These are phyloP conservation scores for Macadamia tetraphylla DNA, from an alignment of 164 flowering plant species.

Conservation along the genomic window DNA sequence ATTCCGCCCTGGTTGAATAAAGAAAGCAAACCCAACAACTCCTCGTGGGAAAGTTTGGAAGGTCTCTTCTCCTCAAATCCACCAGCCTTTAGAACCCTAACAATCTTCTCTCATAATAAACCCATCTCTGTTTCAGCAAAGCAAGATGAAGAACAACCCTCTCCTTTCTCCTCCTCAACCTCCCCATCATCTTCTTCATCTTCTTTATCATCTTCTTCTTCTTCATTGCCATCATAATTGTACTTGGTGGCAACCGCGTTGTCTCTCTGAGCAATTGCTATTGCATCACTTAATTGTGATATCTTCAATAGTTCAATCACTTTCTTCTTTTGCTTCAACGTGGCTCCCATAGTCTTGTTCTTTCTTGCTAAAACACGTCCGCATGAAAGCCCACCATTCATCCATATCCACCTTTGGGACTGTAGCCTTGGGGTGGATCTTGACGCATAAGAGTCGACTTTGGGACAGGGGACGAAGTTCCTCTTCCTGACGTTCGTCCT, in stretches of 20 bases:
- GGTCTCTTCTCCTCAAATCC: slow-evolving; percentile 80
- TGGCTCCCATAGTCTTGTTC: slow-evolving; percentile 88
- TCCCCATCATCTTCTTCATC: slow-evolving; percentile 19
- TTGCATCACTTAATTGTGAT: slow-evolving; percentile 15
- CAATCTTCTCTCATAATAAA: slow-evolving; percentile 54
- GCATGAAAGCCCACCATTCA: slow-evolving; percentile 86
- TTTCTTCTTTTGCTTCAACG: slow-evolving; percentile 86
- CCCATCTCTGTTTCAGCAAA: slow-evolving; percentile 21
- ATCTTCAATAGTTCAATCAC: slow-evolving; percentile 47
- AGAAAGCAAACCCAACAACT: slow-evolving; percentile 45
- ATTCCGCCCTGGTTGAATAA: slow-evolving; percentile 61
- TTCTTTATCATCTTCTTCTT: slow-evolving; percentile 4
- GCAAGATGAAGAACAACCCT: slow-evolving; percentile 9
- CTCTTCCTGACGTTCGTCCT: slow-evolving; percentile 76
- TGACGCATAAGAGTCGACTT: slow-evolving; percentile 85
- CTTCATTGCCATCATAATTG: background rate
- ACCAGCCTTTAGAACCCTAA: slow-evolving; percentile 39
- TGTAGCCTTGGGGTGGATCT: slow-evolving; percentile 49
- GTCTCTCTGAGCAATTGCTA: slow-evolving; percentile 2
- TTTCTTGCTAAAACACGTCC: slow-evolving; percentile 76
- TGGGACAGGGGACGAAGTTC: slow-evolving; percentile 81
- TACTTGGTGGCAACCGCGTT: background rate
- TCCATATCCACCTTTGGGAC: slow-evolving; percentile 59
- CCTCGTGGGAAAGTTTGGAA: slow-evolving; percentile 61
- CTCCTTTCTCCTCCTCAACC: slow-evolving; percentile 12